Evolutionary conservation across 2,329 filamentous ascomycete species (phyloP).

Genomic region (Reticulascus tulasneorum): DNA sequence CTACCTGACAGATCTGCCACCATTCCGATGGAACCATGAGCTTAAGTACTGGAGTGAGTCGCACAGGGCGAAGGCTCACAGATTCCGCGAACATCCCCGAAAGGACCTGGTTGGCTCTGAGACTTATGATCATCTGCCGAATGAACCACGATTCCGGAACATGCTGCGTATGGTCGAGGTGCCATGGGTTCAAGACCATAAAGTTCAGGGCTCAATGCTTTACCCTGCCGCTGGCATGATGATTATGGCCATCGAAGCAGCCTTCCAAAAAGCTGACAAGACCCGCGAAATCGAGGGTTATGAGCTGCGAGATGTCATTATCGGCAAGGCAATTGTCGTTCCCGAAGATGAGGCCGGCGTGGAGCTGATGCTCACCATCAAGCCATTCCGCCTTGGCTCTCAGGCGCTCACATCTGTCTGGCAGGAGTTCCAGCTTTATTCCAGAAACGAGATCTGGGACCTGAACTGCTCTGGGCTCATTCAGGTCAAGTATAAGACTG

Average conservation of each 20-base stretch:
- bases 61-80: conserved; percentile 1
- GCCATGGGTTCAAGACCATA: conserved; percentile 43
- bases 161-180: conserved; percentile 23
- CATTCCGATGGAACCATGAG: conserved; percentile 12
- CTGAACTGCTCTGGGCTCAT: conserved; percentile 23
- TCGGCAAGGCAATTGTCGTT: conserved; percentile 8
- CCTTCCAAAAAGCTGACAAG: conserved; percentile 3
- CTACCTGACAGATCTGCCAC: conserved; percentile 9
- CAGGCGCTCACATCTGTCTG: conserved; percentile 10
- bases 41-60: conserved; percentile 3
- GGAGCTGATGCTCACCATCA: conserved; percentile 17
- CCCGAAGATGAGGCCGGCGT: conserved; percentile 13
- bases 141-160: conserved; percentile 10
- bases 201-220: conserved; percentile 38
- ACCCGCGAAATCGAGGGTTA: conserved; percentile 11
- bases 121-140: conserved; percentile 1
- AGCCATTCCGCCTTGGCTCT: too few species aligned
- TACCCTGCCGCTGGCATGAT: conserved; percentile 30
- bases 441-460: conserved; percentile 16
- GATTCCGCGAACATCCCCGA: conserved; percentile 6
- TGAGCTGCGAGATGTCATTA: conserved; percentile 15
- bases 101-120: conserved; percentile 12
- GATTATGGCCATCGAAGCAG: conserved; percentile 21
- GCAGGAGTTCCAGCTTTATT: conserved; percentile 22
- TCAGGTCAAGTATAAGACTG: conserved; percentile 9